Percentiles rank a stretch among this genome's conserved stretches.
Evolutionary conservation across 2,329 filamentous ascomycete genomes (phyloP).

Genomic region (Zasmidium cellare): DNA sequence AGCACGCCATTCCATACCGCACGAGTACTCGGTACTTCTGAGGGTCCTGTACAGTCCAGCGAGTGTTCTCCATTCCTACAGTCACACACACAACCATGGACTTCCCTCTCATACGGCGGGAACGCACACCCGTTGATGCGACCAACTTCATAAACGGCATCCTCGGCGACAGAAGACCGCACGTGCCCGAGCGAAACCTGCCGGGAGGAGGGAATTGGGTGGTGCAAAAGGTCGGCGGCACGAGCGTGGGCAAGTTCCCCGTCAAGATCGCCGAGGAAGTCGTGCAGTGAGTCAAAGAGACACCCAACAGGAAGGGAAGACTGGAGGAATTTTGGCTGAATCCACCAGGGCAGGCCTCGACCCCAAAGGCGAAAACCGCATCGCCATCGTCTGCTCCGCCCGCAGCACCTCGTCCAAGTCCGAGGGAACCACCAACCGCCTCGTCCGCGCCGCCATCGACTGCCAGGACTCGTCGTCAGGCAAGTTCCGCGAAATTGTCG

Average conservation of each 20-base stretch:
- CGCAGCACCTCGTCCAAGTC: constrained; percentile 91
- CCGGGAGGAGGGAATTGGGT: constrained; percentile 65
- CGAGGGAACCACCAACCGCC: constrained; percentile 88
- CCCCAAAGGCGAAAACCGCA: constrained; percentile 59
- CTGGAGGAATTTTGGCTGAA: constrained; percentile 15
- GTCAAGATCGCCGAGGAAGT: constrained; percentile 60
- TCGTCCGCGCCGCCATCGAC: constrained; percentile 50
- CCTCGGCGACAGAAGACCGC: constrained; percentile 37
- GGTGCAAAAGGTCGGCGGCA: constrained; percentile 94
- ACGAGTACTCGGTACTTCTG: too few species aligned
- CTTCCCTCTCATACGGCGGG: constrained; percentile 23
- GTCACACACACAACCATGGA: constrained; percentile 16
- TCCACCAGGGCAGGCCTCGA: constrained; percentile 49
- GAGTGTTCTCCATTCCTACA: too few species aligned
- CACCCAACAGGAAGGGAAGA: background rate
- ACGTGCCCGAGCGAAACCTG: constrained; percentile 48
- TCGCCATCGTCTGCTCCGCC: constrained; percentile 94
- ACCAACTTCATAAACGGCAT: constrained; percentile 27
- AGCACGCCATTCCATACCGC: background rate
- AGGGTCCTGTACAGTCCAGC: too few species aligned
- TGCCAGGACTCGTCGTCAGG: constrained; percentile 42
- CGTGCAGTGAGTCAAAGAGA: constrained; percentile 48
- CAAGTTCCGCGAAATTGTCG: constrained; percentile 72
- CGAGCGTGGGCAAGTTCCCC: constrained; percentile 92
- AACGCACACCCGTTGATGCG: constrained; percentile 20